Conservation (phyloP, 2,329 filamentous ascomycete genomes). For the Xylariaceae sp. region DNA sequence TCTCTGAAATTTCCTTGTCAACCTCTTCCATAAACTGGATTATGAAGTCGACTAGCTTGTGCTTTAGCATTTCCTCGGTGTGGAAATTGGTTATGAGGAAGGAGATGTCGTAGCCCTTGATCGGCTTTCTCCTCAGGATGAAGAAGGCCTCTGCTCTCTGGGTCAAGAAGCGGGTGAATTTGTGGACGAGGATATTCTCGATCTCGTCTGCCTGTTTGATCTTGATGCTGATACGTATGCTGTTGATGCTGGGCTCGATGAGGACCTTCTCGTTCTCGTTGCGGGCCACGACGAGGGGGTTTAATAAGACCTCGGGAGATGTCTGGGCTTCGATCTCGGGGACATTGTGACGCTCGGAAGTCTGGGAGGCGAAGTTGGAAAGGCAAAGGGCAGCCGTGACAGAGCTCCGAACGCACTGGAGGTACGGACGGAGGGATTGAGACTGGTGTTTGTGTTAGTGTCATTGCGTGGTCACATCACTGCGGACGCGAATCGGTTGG, state of each 20-base stretch:
- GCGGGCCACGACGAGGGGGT: conserved; percentile 83
- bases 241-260: conserved; percentile 96
- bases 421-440: conserved; percentile 94
- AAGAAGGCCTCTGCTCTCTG: conserved; percentile 97
- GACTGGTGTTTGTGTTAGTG: conserved; percentile 52
- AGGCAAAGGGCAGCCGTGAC: conserved; percentile 90
- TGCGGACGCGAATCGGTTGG: no score
- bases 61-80: conserved; percentile 97
- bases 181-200: conserved; percentile 95
- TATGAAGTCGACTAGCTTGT: conserved; percentile 98
- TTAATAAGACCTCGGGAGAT: conserved; percentile 90
- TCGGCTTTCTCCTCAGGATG: conserved; percentile 89
- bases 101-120: conserved; percentile 98
- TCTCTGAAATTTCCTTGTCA: conserved; percentile 99
- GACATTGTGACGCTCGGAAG: conserved; percentile 94
- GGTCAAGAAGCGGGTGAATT: conserved; percentile 95
- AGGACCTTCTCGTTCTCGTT: conserved; percentile 97
- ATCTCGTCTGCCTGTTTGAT: conserved; percentile 99
- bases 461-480: no score
- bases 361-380: conserved; percentile 97
- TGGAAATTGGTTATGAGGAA: conserved; percentile 99
- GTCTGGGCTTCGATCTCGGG: conserved; percentile 93
- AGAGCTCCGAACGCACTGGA: conserved; percentile 92
- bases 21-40: conserved; percentile 99
- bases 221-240: conserved; percentile 93